phyloP scores from a whole-genome alignment of 2,329 filamentous ascomycete genomes.

The Fusarium odoratissimum region DNA sequence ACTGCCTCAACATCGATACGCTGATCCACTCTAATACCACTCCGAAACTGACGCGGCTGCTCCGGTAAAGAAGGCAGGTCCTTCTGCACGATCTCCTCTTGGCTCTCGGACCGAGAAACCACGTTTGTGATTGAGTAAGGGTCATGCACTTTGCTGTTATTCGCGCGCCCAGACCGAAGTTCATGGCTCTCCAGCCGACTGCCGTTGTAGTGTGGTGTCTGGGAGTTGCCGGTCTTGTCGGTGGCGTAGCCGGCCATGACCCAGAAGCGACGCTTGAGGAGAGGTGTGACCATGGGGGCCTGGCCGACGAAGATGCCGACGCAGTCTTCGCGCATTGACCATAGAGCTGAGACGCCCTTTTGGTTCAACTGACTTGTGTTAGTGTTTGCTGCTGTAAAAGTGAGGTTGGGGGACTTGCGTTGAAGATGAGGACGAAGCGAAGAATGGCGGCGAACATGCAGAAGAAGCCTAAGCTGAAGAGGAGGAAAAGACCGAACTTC shows the following conservation, averaged over 20 bases:
- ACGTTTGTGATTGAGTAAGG: constrained; percentile 11
- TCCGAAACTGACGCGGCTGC: not conserved
- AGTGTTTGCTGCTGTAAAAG: not conserved
- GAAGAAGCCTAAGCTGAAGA: constrained; percentile 51
- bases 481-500: constrained; percentile 46
- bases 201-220: not conserved
- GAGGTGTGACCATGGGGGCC: constrained; percentile 50
- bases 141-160: not conserved
- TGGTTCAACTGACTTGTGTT: constrained; percentile 20
- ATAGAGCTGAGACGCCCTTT: constrained; percentile 47
- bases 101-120: constrained; percentile 16
- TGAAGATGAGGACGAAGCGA: constrained; percentile 46
- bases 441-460: constrained; percentile 48
- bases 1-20: constrained; percentile 12
- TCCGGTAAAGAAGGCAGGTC: not conserved
- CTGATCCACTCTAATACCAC: constrained; percentile 14
- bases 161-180: not conserved
- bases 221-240: not conserved
- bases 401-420: constrained; percentile 26
- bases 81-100: constrained; percentile 16
- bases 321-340: constrained; percentile 54
- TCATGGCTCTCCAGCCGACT: constrained; percentile 9
- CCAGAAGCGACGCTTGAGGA: constrained; percentile 45
- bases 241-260: not conserved
- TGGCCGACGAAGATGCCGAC: constrained; percentile 53